These are phyloP conservation scores for Mortierella sp. DNA, from an alignment of 371 early-diverging fungal genomes.

Conservation along the genomic window DNA sequence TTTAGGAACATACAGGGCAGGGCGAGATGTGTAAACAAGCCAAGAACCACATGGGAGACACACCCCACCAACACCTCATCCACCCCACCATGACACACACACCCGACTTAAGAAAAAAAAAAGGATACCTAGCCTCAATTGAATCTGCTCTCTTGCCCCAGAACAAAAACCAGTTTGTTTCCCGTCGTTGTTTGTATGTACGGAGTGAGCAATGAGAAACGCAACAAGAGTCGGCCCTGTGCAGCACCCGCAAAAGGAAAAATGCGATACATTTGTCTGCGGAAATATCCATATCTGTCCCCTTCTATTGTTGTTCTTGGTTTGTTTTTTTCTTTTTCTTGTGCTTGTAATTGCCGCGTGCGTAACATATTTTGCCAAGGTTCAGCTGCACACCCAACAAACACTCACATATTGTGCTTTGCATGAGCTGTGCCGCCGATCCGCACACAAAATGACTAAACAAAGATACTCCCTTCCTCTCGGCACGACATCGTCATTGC, in stretches of 20 bases:
- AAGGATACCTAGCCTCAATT: neutral
- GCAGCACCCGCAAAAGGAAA: slow-evolving; percentile 13
- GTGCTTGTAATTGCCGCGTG: neutral
- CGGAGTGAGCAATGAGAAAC: slow-evolving; percentile 9
- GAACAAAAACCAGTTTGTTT: neutral
- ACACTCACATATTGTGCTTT: neutral
- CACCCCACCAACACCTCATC: neutral
- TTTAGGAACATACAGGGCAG: neutral
- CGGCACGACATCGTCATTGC: neutral
- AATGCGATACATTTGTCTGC: neutral
- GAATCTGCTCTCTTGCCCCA: neutral
- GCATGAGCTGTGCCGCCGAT: slow-evolving; percentile 10
- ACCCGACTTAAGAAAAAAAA: neutral
- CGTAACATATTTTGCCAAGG: neutral
- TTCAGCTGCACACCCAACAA: neutral
- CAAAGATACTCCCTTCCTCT: neutral
- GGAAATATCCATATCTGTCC: neutral
- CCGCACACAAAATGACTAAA: neutral
- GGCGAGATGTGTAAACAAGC: neutral
- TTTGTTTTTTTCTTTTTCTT: neutral
- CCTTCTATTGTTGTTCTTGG: neutral
- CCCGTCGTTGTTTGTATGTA: neutral
- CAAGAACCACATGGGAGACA: neutral
- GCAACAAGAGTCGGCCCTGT: neutral
- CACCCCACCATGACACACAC: neutral